Base-by-base conservation (phyloP, 139 green algal species). In the Ostreobium quekettii region DNA sequence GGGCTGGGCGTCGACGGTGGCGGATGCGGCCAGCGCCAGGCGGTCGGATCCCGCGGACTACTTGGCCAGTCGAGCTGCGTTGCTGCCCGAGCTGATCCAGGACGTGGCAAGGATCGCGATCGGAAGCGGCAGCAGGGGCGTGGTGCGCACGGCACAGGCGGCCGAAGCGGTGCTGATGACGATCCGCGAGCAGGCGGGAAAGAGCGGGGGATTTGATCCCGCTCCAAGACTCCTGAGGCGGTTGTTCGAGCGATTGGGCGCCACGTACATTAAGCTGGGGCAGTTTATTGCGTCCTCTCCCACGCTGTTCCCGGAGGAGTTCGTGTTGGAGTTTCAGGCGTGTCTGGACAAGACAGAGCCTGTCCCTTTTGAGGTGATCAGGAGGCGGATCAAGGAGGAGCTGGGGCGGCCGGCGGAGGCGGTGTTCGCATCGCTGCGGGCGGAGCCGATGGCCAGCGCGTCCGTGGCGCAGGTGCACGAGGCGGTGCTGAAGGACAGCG, bases 241-340 rank as follows among this genome's bases (percentile, higher is more conserved):
- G 75, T 82, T 98, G 2, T 99, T 97, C 76, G 94, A 99, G 79
- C 65, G 78, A 29, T 73, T 99, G 36, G 94, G 94, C 28, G 85
- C 86, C 4, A 97, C 91, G 4, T 97, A 97, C 74, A 90, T 97
- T 64, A 97, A 98, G 80, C 81, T 96, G 4, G 83, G 83, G 7
- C 72, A 82, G 76, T 67, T 80, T 30, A 90, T 97, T 19, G 94
- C 93, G 15, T 96, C 85, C 24, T 86, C 85, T 0, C 94, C 93
- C 39, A 93, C 88, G 0, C 75, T 98, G 2, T 99, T 99, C 67
- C 93, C 90, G 0, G 74, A 84, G 36, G 91, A 97, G 49, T 98
- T 96, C 60, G 93, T 98, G 7, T 22, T 86, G 36, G 93, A 99
- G 81, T 97, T 99, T 36, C 90, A 97, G 64, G 93, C 87, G 68